These are phyloP conservation scores for Fomes fomentarius DNA, from an alignment of 1,284 basidiomycete genomes.

Conservation along the genomic window DNA sequence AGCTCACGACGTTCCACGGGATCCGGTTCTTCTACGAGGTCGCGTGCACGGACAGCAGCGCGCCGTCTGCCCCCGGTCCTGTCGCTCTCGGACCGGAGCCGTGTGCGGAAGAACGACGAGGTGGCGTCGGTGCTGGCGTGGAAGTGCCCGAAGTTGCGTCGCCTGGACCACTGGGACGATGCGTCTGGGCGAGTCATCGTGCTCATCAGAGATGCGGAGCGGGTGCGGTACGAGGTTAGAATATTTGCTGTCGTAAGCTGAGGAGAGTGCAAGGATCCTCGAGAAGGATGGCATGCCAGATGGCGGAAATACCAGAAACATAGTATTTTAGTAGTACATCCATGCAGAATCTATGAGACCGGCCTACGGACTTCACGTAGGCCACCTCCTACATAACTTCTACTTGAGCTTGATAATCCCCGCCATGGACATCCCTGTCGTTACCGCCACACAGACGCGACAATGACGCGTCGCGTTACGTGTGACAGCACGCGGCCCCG, in stretches of 20 bases:
- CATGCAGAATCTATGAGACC: too few relatives aligned
- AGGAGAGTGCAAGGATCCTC: too few relatives aligned
- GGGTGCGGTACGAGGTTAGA: constrained; percentile 31
- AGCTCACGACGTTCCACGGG: constrained; percentile 60
- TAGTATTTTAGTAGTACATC: too few relatives aligned
- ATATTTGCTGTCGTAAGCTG: too few relatives aligned
- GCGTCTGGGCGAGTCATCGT: constrained; percentile 51
- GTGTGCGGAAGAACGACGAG: constrained; percentile 63
- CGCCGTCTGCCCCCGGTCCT: constrained; percentile 32
- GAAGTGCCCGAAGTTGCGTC: constrained; percentile 59
- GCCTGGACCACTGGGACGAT: constrained; percentile 68
- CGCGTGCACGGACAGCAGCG: constrained; percentile 32
- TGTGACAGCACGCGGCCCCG: constrained; percentile 8
- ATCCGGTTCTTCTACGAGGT: constrained; percentile 69
- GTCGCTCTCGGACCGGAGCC: constrained; percentile 56
- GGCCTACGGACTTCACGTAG: too few relatives aligned
- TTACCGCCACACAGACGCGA: neutral
- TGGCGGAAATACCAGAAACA: too few relatives aligned
- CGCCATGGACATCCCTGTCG: too few relatives aligned
- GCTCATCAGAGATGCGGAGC: constrained; percentile 43
- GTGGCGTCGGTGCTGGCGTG: constrained; percentile 59
- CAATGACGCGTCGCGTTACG: constrained; percentile 12
- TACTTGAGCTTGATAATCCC: too few relatives aligned
- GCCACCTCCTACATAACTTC: too few relatives aligned
- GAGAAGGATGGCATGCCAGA: too few relatives aligned